Conservation (phyloP, 208 protist species). For the Wallacemonas sp. region DNA sequence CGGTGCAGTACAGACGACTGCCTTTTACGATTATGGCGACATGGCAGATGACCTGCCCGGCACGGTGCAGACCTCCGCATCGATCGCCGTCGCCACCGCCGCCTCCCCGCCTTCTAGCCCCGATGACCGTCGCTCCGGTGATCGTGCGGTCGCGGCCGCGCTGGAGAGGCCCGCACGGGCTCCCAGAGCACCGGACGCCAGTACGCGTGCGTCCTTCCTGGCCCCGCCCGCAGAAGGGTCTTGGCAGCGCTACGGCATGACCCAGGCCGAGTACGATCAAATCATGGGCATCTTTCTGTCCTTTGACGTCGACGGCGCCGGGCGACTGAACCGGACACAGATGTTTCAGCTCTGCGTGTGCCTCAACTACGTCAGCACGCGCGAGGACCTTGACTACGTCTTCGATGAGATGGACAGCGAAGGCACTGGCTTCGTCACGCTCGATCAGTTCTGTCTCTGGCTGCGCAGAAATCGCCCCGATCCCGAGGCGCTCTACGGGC, state of each 20-base stretch:
- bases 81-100: background rate
- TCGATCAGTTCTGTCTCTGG: slow-evolving; percentile 42
- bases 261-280: slow-evolving; percentile 48
- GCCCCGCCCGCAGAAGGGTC: background rate
- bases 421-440: slow-evolving; percentile 28
- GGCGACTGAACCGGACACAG: slow-evolving; percentile 13
- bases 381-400: slow-evolving; percentile 14
- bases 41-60: too few relatives aligned
- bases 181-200: too few relatives aligned
- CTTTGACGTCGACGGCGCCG: slow-evolving; percentile 19
- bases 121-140: too few relatives aligned
- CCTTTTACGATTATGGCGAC: too few relatives aligned
- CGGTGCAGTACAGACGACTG: too few relatives aligned
- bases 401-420: slow-evolving; percentile 29
- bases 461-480: slow-evolving; percentile 16
- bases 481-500: slow-evolving; percentile 28
- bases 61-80: background rate
- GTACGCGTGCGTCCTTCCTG: background rate
- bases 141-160: too few relatives aligned
- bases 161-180: too few relatives aligned
- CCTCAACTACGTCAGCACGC: slow-evolving; percentile 25
- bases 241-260: slow-evolving; percentile 34
- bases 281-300: slow-evolving; percentile 39
- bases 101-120: background rate
- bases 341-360: slow-evolving; percentile 17